Percentiles rank a stretch among this genome's conserved stretches.
phyloP scores from a whole-genome alignment of 805 yeast genomes.

The Candida loeiensis region DNA sequence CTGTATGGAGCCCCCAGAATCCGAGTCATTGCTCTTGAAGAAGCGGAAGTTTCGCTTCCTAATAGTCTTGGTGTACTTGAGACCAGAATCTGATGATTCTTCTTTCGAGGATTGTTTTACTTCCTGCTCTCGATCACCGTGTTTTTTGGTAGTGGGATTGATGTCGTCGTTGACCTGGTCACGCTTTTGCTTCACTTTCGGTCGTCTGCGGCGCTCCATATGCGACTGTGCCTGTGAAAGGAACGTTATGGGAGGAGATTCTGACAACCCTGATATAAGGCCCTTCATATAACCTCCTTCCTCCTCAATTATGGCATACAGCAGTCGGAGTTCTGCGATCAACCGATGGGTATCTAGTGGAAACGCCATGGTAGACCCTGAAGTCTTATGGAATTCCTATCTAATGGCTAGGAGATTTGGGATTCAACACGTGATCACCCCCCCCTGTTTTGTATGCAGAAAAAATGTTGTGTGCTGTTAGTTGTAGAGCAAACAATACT shows the following conservation, averaged over 20 bases:
- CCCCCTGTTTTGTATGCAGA: slow-evolving; percentile 2
- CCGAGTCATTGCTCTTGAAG: slow-evolving; percentile 11
- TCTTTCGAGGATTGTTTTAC: not conserved
- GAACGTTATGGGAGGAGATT: slow-evolving; percentile 33
- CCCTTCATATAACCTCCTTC: slow-evolving; percentile 17
- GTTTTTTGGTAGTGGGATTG: no score
- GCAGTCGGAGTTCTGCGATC: slow-evolving; percentile 27
- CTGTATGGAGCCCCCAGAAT: slow-evolving; percentile 13
- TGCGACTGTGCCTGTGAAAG: slow-evolving; percentile 5
- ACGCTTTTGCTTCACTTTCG: not conserved
- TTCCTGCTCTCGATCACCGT: not conserved
- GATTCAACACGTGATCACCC: not conserved
- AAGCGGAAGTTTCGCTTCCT: slow-evolving; percentile 11
- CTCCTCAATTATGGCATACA: slow-evolving; percentile 23
- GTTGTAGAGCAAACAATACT: slow-evolving; percentile 2
- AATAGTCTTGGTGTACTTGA: slow-evolving; percentile 12
- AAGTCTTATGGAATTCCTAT: not conserved
- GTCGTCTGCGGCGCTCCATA: not conserved
- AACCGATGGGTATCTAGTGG: slow-evolving; percentile 31
- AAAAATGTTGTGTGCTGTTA: slow-evolving; percentile 2
- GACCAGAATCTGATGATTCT: slow-evolving; percentile 3
- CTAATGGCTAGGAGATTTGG: not conserved
- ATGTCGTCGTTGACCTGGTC: not conserved
- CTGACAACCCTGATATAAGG: slow-evolving; percentile 10
- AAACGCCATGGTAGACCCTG: slow-evolving; percentile 31